A percentile compares a stretch with the other conserved stretches of the same genome.
Evolutionary conservation across 306 rosid genomes (phyloP).

Genomic region (Hippophae rhamnoides): DNA sequence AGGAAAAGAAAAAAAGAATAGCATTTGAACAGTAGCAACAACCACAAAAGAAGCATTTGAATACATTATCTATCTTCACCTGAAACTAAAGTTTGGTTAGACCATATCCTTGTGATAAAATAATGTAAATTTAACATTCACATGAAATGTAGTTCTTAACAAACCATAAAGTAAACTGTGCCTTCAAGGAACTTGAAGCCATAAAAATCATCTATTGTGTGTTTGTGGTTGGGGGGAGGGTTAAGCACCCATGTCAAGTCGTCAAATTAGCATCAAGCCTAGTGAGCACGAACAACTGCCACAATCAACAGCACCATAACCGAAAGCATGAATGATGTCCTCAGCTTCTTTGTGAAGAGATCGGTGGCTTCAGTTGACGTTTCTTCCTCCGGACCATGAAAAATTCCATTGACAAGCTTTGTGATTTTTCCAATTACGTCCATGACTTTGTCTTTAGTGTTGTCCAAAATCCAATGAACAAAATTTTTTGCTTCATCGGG

Average conservation of each 20-base stretch:
- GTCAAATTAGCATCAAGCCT: constrained; percentile 31
- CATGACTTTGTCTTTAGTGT: constrained; percentile 29
- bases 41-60: too few relatives aligned
- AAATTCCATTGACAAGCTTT: constrained; percentile 29
- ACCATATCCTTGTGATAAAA: too few relatives aligned
- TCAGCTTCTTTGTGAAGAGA: constrained; percentile 43
- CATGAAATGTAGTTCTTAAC: too few relatives aligned
- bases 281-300: constrained; percentile 42
- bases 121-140: too few relatives aligned
- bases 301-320: constrained; percentile 62
- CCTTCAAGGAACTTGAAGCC: neutral
- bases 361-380: constrained; percentile 15
- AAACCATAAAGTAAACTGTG: neutral
- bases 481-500: constrained; percentile 18
- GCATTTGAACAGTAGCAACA: too few relatives aligned
- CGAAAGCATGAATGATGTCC: constrained; percentile 53
- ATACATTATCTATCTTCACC: too few relatives aligned
- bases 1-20: too few relatives aligned
- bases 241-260: constrained; percentile 22
- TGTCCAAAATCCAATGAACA: constrained; percentile 33
- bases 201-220: constrained; percentile 1
- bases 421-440: constrained; percentile 40
- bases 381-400: constrained; percentile 18
- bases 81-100: too few relatives aligned
- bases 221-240: neutral